A percentile compares a stretch with the other conserved stretches of the same genome.
Conservation (phyloP, 495 filamentous ascomycete genomes). For the Penicillium flavigenum region DNA sequence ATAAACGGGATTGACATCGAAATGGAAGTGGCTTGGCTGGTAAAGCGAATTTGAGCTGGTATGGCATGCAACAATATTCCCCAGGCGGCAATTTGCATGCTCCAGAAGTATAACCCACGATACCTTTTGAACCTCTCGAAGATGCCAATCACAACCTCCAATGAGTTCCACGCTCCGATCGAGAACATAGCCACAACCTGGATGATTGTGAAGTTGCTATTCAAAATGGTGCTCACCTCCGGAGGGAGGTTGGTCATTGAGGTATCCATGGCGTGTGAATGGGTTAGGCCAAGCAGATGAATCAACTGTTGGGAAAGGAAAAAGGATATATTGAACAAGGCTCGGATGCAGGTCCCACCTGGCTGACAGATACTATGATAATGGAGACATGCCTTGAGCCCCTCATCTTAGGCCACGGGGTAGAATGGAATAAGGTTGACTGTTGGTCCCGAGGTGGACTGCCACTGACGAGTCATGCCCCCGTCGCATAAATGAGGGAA, state of each 20-base stretch:
- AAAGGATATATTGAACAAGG: conserved; percentile 6
- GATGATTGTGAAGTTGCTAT: conserved; percentile 11
- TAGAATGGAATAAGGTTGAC: conserved; percentile 7
- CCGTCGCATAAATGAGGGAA: background rate
- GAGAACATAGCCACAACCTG: conserved; percentile 23
- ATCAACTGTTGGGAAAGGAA: background rate
- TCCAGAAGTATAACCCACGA: conserved; percentile 43
- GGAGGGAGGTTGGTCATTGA: conserved; percentile 12
- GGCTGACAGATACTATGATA: background rate
- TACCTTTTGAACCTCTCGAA: conserved; percentile 35
- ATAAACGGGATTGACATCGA: conserved; percentile 21
- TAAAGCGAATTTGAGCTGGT: conserved; percentile 9
- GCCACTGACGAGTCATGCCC: background rate
- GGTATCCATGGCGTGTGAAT: conserved; percentile 18
- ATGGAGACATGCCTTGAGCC: background rate
- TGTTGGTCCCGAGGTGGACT: background rate
- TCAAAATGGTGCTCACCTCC: conserved; percentile 11
- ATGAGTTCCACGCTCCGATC: conserved; percentile 28
- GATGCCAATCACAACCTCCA: conserved; percentile 36
- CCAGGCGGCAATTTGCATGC: conserved; percentile 33
- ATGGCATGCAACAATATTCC: conserved; percentile 33
- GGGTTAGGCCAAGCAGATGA: background rate
- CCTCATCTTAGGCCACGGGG: conserved; percentile 3
- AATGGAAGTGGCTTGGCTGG: background rate
- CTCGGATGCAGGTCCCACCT: background rate